Base-by-base conservation (phyloP, 495 filamentous ascomycete genomes). In the Podospora pseudocomata region DNA sequence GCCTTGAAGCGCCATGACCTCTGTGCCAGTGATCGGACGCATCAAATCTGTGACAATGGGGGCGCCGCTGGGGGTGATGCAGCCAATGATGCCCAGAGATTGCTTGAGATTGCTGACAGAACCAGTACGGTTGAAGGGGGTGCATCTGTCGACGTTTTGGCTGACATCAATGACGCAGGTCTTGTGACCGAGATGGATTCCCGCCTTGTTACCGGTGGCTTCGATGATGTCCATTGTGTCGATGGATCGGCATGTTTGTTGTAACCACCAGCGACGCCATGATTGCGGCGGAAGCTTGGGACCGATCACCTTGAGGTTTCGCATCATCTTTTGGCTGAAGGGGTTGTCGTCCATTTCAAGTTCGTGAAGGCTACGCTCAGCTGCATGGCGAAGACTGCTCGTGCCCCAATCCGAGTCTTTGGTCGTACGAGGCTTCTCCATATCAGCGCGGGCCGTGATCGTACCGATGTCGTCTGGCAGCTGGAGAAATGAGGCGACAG, bases 1-100 rank as follows among this genome's bases (percentile, higher is more conserved):
- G 0, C 92, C 92, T 77, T 96, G 92, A 26, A 96, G 79, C 7
- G 79, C 74, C 18, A 95, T 80, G 5, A 85, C 80, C 78, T 96
- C 91, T 16, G 83, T 79, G 0, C 91, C 90, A 58, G 84, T 85
- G 4, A 95, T 68, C 0, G 87, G 84, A 3, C 90, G 82, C 28
- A 86, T 86, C 69, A 87, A 81, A 62, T 86, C 82, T 2, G 90
- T 89, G 23, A 89, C 70, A 70, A 86, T 91, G 6, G 85, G 85
- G 32, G 87, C 81, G 6, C 90, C 91, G 23, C 68, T 77, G 1
- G 92, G 92, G 0, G 91, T 94, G 34, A 94, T 79, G 72, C 92
- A 95, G 0, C 85, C 83, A 3, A 84, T 81, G 19, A 93, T 84
- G 0, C 92, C 92, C 0, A 80, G 78, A 4, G 80, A 79, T 27